Percentiles rank a stretch among this genome's conserved stretches.
Evolutionary conservation across 2,329 filamentous ascomycete genomes (phyloP).

Genomic region (Emericellopsis cladophorae): DNA sequence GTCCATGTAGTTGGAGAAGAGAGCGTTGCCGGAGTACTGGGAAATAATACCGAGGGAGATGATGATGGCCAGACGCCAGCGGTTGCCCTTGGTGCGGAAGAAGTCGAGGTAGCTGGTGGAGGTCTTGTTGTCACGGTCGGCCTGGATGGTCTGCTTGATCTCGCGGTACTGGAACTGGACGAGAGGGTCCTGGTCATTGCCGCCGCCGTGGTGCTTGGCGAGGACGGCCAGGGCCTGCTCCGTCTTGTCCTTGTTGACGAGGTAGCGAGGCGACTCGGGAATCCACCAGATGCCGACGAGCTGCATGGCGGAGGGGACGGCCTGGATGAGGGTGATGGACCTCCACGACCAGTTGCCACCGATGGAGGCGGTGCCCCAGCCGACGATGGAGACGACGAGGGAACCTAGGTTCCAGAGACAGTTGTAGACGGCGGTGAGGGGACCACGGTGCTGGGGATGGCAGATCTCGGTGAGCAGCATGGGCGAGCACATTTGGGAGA

Average conservation of each 20-base stretch:
- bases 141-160: slow-evolving; percentile 49
- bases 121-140: slow-evolving; percentile 37
- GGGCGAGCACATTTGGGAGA: slow-evolving; percentile 51
- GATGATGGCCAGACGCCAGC: slow-evolving; percentile 48
- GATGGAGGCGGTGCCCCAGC: slow-evolving; percentile 49
- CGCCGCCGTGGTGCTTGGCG: slow-evolving; percentile 50
- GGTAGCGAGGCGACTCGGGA: slow-evolving; percentile 56
- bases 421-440: slow-evolving; percentile 55
- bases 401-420: slow-evolving; percentile 53
- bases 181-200: slow-evolving; percentile 41
- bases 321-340: slow-evolving; percentile 52
- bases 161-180: slow-evolving; percentile 56
- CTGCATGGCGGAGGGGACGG: slow-evolving; percentile 48
- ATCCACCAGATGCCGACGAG: slow-evolving; percentile 53
- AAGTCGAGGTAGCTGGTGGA: slow-evolving; percentile 47
- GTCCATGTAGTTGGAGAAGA: slow-evolving; percentile 56
- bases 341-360: slow-evolving; percentile 54
- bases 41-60: slow-evolving; percentile 53
- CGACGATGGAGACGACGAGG: slow-evolving; percentile 46
- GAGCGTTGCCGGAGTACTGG: slow-evolving; percentile 55
- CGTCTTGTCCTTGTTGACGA: slow-evolving; percentile 49
- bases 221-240: slow-evolving; percentile 48
- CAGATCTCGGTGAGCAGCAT: slow-evolving; percentile 53
- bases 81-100: slow-evolving; percentile 48
- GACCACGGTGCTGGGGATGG: slow-evolving; percentile 55